Percentiles rank a stretch among this genome's conserved stretches.
These are phyloP conservation scores for Lenzites betulinus DNA, from an alignment of 768 basidiomycete genomes.

Conservation along the genomic window DNA sequence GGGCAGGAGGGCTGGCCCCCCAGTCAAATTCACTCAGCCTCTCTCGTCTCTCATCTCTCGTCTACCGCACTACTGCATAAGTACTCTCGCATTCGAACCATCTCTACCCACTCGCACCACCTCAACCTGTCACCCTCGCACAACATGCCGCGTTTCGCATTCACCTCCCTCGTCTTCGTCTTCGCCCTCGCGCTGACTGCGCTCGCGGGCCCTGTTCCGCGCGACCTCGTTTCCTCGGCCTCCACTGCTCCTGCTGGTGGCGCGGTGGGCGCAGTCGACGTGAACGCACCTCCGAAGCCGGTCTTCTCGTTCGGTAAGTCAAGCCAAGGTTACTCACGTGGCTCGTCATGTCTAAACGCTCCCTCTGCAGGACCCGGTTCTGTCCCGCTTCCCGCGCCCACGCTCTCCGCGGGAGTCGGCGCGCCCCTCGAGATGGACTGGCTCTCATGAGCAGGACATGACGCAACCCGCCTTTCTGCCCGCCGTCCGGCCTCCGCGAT, in stretches of 20 bases:
- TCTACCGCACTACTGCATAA: background rate
- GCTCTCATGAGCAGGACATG: background rate
- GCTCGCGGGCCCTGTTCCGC: constrained; percentile 4
- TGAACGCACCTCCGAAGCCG: background rate
- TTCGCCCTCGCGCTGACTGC: constrained; percentile 5
- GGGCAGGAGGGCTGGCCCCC: background rate
- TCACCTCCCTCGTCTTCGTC: constrained; percentile 3
- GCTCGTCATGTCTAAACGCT: background rate
- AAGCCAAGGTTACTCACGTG: background rate
- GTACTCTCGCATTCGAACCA: background rate
- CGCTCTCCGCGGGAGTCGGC: background rate
- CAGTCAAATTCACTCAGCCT: background rate
- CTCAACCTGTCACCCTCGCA: background rate
- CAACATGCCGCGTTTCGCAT: constrained; percentile 4
- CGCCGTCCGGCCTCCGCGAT: background rate
- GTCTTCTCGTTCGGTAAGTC: constrained; percentile 14
- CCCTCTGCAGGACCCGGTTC: background rate
- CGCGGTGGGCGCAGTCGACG: background rate
- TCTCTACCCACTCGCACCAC: background rate
- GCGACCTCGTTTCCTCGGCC: background rate
- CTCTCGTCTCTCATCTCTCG: background rate
- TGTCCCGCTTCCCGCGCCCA: background rate
- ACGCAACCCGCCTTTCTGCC: background rate
- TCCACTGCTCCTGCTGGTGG: background rate
- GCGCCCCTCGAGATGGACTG: constrained; percentile 1